Base-by-base conservation (phyloP, 148 eudicot genomes). In the Camellia japonica region DNA sequence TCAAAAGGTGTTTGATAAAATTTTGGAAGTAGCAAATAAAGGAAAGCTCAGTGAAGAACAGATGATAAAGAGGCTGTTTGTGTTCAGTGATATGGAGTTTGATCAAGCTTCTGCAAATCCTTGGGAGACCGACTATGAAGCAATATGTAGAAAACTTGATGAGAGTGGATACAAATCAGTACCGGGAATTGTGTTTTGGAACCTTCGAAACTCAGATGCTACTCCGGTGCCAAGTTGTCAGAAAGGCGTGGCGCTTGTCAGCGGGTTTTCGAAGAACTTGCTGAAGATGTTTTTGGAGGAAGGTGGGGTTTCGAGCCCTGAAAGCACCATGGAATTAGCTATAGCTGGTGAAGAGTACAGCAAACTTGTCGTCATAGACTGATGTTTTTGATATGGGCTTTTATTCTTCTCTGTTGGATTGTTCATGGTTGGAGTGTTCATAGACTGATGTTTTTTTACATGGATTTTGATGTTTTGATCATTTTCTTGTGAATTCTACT, bases 181-280 rank as follows among this genome's bases (percentile, higher is more conserved):
- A 14, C 80, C 83, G 46, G 83, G 82, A 44, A 82, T 85, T 5
- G 81, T 85, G 64, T 89, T 89, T 56, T 87, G 90, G 89, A 89
- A 89, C 69, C 59, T 86, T 68, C 80, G 89, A 30, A 82, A 86
- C 80, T 90, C 89, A 11, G 15, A 3, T 19, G 84, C 89, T 0
- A 88, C 90, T 9, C 93, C 88, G 1, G 89, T 86, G 20, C 80
- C 80, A 1, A 80, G 82, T 11, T 68, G 75, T 61, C 83, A 88
- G 80, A 69, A 68, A 23, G 89, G 89, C 65, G 89, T 85, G 55
- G 87, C 87, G 4, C 82, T 90, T 62, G 89, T 88, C 42, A 88
- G 88, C 55, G 90, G 89, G 3, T 88, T 86, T 59, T 86, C 88
- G 0, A 90, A 90, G 86, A 90, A 90, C 75, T 56, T 86, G 80